These are phyloP conservation scores for Toxicodendron radicans DNA, from an alignment of 345 rosid species.

Conservation along the genomic window DNA sequence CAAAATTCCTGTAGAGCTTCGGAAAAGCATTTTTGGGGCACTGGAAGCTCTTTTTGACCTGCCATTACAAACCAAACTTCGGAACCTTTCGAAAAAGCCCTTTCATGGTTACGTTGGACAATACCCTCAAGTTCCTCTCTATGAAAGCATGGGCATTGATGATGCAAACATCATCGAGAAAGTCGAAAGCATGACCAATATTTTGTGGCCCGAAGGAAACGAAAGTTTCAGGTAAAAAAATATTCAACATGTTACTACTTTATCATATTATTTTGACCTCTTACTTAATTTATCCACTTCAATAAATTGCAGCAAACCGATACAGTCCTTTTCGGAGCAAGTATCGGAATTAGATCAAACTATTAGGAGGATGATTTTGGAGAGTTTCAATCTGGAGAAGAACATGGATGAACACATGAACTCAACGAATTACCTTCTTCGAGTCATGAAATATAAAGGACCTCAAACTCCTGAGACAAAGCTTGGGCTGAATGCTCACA, in stretches of 20 bases:
- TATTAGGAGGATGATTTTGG: conserved; percentile 53
- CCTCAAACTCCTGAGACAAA: conserved; percentile 45
- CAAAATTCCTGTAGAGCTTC: conserved; percentile 34
- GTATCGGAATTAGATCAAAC: conserved; percentile 44
- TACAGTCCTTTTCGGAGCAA: conserved; percentile 32
- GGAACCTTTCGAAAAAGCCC: conserved; percentile 48
- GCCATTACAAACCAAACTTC: conserved; percentile 49
- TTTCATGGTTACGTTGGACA: conserved; percentile 61
- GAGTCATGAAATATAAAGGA: conserved; percentile 53
- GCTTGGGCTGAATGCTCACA: conserved; percentile 45
- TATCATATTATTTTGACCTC: not conserved
- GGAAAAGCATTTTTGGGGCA: conserved; percentile 31
- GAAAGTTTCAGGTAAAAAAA: conserved; percentile 43
- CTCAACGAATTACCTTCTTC: conserved; percentile 52
- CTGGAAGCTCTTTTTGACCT: conserved; percentile 56
- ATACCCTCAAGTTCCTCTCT: conserved; percentile 52
- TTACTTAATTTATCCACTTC: not conserved
- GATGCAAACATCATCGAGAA: conserved; percentile 34
- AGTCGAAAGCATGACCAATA: conserved; percentile 34
- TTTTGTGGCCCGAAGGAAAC: conserved; percentile 59
- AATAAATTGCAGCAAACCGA: conserved; percentile 32
- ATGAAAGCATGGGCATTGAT: conserved; percentile 67
- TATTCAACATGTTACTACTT: no score
- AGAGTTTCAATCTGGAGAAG: conserved; percentile 46
- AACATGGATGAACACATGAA: conserved; percentile 53